A percentile compares a stretch with the other conserved stretches of the same genome.
These are phyloP conservation scores for Haplosporangium sp. DNA, from an alignment of 371 early-diverging fungal species.

Conservation along the genomic window DNA sequence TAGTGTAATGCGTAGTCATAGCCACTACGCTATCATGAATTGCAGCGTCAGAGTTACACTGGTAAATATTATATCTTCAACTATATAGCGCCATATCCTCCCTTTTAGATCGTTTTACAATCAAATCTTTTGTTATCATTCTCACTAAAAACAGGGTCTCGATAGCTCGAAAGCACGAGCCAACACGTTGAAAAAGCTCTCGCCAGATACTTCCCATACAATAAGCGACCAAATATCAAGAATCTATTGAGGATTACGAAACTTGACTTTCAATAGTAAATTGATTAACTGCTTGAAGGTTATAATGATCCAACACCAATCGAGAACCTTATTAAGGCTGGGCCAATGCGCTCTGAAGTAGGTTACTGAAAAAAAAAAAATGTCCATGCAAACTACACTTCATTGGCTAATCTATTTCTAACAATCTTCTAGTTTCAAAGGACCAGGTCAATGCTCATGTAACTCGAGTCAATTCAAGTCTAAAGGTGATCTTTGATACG, in stretches of 20 bases:
- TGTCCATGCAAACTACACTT: too few relatives aligned
- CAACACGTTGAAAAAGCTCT: constrained; percentile 10
- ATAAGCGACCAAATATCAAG: neutral
- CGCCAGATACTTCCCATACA: neutral
- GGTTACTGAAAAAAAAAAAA: neutral
- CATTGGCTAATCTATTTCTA: too few relatives aligned
- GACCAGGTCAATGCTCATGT: neutral
- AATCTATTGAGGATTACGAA: neutral
- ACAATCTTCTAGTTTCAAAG: too few relatives aligned
- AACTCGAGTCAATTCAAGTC: neutral
- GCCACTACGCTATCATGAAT: constrained; percentile 18
- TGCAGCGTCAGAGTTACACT: neutral
- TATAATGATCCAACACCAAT: constrained; percentile 8
- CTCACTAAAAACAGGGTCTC: neutral
- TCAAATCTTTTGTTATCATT: neutral
- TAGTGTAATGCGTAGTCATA: constrained; percentile 17
- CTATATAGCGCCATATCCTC: too few relatives aligned
- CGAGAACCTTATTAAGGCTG: constrained; percentile 18
- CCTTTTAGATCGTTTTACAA: neutral
- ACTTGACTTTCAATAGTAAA: constrained; percentile 6
- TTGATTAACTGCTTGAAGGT: too few relatives aligned
- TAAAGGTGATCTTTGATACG: constrained; percentile 31
- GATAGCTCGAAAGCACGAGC: neutral
- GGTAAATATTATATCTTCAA: neutral
- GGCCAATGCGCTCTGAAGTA: constrained; percentile 16